Percentiles rank a stretch among this genome's conserved stretches.
These are phyloP conservation scores for Rhodosorus marinus DNA, from an alignment of 23 red algal genomes.

Conservation along the genomic window DNA sequence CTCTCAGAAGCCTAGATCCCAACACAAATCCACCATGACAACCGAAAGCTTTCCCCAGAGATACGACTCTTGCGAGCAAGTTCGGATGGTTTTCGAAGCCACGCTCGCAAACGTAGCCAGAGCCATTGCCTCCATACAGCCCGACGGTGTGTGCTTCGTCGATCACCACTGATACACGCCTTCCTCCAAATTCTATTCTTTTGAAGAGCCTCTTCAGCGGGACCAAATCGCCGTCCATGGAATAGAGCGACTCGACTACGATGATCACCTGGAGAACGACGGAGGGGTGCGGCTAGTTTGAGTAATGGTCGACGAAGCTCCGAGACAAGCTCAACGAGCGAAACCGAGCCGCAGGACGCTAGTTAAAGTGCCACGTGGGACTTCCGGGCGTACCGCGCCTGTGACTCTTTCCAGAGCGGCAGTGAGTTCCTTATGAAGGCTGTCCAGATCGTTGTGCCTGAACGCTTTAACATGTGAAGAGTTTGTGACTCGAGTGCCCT, in stretches of 20 bases:
- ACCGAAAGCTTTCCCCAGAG: conserved; percentile 91
- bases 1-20: conserved; percentile 3
- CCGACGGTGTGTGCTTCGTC: conserved; percentile 94
- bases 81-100: conserved; percentile 16
- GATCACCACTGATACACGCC: conserved; percentile 20
- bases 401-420: conserved; percentile 7
- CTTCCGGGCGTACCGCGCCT: not conserved
- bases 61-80: conserved; percentile 65
- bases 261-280: too few species aligned
- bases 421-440: not conserved
- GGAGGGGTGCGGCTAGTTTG: too few species aligned
- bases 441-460: conserved; percentile 36
- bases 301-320: too few species aligned
- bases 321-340: too few species aligned
- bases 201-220: conserved; percentile 9
- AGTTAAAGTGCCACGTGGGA: conserved; percentile 8
- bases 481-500: conserved; percentile 53
- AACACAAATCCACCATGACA: conserved; percentile 64
- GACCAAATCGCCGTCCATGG: conserved; percentile 95
- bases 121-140: conserved; percentile 35
- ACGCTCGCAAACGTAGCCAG: conserved; percentile 23
- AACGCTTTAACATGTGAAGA: conserved; percentile 22
- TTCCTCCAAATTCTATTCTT: conserved; percentile 2
- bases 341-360: too few species aligned
- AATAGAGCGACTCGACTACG: conserved; percentile 77